phyloP scores from a whole-genome alignment of 2,329 filamentous ascomycete genomes.

The Microcyclospora tardicrescens region DNA sequence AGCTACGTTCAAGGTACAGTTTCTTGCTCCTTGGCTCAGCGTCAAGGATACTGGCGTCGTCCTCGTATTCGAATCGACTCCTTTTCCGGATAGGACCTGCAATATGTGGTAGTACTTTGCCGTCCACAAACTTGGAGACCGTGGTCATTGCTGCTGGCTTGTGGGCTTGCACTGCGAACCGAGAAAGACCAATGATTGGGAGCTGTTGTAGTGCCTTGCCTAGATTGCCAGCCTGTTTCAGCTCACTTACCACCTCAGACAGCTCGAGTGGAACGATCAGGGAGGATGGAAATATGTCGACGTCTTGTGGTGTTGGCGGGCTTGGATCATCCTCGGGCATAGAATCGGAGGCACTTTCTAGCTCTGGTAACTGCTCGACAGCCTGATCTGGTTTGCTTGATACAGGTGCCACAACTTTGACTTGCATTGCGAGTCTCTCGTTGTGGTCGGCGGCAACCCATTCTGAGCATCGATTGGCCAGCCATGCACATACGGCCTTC shows the following conservation, averaged over 20 bases:
- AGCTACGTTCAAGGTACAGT: slow-evolving; percentile 30
- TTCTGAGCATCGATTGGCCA: slow-evolving; percentile 72
- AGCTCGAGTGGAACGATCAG: slow-evolving; percentile 20
- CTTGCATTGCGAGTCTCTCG: slow-evolving; percentile 54
- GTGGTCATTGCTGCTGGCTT: slow-evolving; percentile 22
- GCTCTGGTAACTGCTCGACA: slow-evolving; percentile 14
- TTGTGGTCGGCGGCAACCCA: slow-evolving; percentile 57
- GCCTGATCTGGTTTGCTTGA: slow-evolving; percentile 11
- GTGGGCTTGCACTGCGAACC: background rate
- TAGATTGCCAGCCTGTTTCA: slow-evolving; percentile 16
- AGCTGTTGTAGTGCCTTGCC: slow-evolving; percentile 15
- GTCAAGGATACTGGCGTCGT: slow-evolving; percentile 42
- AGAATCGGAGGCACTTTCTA: slow-evolving; percentile 19
- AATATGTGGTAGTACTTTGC: slow-evolving; percentile 58
- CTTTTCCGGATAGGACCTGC: slow-evolving; percentile 58
- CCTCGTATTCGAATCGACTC: slow-evolving; percentile 69
- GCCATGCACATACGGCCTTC: slow-evolving; percentile 60
- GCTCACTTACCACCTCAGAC: slow-evolving; percentile 10
- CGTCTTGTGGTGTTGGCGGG: slow-evolving; percentile 15
- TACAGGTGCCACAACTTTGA: slow-evolving; percentile 41
- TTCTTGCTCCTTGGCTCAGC: slow-evolving; percentile 25
- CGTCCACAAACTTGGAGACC: slow-evolving; percentile 75
- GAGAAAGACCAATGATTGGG: slow-evolving; percentile 11
- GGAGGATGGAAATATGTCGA: slow-evolving; percentile 6
- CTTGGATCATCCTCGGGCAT: slow-evolving; percentile 18